Percentiles rank a stretch among this genome's conserved stretches.
These are phyloP conservation scores for Suhomyces kunorum DNA, from an alignment of 1,139 yeast genomes.

Conservation along the genomic window DNA sequence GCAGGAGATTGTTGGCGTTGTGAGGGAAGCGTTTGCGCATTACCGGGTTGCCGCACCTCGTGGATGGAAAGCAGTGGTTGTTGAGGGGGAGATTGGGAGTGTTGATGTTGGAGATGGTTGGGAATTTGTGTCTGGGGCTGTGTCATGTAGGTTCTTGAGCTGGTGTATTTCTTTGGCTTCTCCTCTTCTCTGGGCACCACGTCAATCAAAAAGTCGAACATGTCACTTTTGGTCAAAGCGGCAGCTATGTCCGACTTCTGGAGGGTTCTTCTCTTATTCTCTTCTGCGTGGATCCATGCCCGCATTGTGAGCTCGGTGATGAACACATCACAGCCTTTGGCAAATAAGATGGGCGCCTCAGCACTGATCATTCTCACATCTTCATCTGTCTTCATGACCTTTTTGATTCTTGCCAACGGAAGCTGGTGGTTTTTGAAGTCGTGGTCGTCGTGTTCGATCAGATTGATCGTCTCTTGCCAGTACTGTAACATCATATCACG, in stretches of 20 bases:
- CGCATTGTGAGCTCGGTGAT: conserved; percentile 96
- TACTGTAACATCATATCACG: conserved; percentile 89
- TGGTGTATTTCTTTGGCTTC: conserved; percentile 44
- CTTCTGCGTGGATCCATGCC: conserved; percentile 99
- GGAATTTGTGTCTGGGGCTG: conserved; percentile 13
- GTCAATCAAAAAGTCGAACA: conserved; percentile 95
- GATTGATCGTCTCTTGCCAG: conserved; percentile 94
- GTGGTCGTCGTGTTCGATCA: conserved; percentile 85
- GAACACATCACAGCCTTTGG: conserved; percentile 96
- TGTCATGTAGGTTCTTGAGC: conserved; percentile 9
- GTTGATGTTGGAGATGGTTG: conserved; percentile 14
- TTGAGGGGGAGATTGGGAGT: conserved; percentile 5
- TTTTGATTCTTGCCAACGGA: conserved; percentile 91
- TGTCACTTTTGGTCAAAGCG: conserved; percentile 90
- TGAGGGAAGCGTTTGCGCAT: neutral
- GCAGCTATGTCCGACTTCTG: conserved; percentile 95
- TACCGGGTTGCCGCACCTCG: conserved; percentile 11
- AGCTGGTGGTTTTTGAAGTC: conserved; percentile 93
- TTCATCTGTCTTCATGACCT: conserved; percentile 97
- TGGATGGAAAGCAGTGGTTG: conserved; percentile 11
- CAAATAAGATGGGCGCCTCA: conserved; percentile 95
- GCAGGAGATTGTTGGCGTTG: conserved; percentile 13
- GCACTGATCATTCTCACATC: conserved; percentile 97
- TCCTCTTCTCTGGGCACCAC: conserved; percentile 88
- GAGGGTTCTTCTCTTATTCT: conserved; percentile 86